Conservation (phyloP, 176 grass and related monocot genomes). For the Aegilops bicornis region DNA sequence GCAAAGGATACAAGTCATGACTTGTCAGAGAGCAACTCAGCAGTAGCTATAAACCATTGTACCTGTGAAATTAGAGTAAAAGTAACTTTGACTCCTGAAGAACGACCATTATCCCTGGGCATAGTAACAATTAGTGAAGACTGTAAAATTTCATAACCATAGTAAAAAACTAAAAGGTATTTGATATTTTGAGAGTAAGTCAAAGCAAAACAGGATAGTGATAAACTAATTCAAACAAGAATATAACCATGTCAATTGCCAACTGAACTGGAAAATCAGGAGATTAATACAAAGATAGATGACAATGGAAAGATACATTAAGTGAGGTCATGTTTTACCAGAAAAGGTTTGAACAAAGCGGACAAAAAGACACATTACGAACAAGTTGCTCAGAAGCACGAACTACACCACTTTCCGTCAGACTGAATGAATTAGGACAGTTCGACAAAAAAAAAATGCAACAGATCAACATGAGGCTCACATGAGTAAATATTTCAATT, state of each 20-base stretch:
- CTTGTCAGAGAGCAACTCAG: background rate
- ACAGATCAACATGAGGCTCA: slow-evolving; percentile 17
- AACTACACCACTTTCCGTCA: background rate
- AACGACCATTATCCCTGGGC: background rate
- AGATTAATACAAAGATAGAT: background rate
- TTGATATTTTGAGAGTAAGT: background rate
- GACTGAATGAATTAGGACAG: background rate
- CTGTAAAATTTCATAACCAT: background rate
- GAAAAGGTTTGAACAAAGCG: background rate
- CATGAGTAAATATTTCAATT: background rate
- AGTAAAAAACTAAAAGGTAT: background rate
- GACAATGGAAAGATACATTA: background rate
- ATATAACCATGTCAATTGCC: background rate
- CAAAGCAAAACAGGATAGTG: background rate
- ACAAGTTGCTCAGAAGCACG: slow-evolving; percentile 9
- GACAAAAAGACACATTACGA: background rate
- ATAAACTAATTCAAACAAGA: background rate
- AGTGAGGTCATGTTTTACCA: background rate
- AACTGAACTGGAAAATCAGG: background rate
- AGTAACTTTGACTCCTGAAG: background rate
- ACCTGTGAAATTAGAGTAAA: slow-evolving; percentile 5
- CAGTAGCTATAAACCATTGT: background rate
- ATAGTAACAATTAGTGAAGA: background rate
- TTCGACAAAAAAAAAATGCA: background rate
- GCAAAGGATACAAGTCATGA: background rate